Evolutionary conservation across 2,329 filamentous ascomycete genomes (phyloP), one percentile per base, ranked within the genome.

Genomic region (Claviceps purpurea): DNA sequence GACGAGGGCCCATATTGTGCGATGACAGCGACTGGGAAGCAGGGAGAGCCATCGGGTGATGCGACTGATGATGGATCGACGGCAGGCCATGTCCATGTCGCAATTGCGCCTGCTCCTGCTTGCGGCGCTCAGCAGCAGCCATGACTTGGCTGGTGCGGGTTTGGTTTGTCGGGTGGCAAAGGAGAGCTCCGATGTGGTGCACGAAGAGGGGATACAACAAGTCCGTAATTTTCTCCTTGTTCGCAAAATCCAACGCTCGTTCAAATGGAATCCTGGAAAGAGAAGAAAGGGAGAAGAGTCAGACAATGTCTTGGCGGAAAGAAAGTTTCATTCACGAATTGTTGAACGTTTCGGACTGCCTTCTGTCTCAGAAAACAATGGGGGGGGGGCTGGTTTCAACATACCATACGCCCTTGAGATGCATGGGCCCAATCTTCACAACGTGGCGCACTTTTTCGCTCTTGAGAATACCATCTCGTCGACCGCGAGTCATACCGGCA

Each of bases 171-270:
- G 93, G 91, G 66, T 97, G 91, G 68, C 96, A 97, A 49, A 97
- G 78, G 57, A 97, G 76, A 53, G 89, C 86, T 55, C 89, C 89
- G 65, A 97, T 97, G 70, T 97, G 95, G 70, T 97, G 90, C 41
- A 97, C 93, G 66, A 98, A 98, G 48, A 98, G 75, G 50, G 93
- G 93, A 68, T 97, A 98, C 51, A 97, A 73, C 47, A 90, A 74
- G 70, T 97, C 91, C 0, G 93, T 97, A 57, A 97, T 98, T 73
- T 97, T 97, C 70, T 98, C 93, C 77, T 96, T 97, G 74, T 98
- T 98, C 58, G 93, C 93, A 66, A 98, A 97, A 62, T 97, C 93
- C 51, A 98, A 73, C n/a, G 93, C 93, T 58, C 93, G 85, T 61
- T 97, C 93, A 62, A 95, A 97, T 2, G 93, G 93, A 62, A 98